Base-by-base conservation (phyloP, 2,329 filamentous ascomycete genomes). In the Chaetothyriales sp. region DNA sequence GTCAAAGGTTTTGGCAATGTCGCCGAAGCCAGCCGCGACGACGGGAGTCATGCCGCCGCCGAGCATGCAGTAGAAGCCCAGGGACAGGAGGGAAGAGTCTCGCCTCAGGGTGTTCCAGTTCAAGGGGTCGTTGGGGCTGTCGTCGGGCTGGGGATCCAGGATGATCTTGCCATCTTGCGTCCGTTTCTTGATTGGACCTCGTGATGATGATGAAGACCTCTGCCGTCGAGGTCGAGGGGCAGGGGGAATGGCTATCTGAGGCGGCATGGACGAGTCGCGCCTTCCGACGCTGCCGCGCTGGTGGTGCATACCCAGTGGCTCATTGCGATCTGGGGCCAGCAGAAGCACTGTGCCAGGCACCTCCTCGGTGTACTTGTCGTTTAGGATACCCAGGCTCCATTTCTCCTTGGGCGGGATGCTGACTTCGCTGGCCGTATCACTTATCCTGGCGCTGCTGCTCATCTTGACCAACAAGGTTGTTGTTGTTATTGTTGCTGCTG, bases 31-130 rank as follows among this genome's bases (percentile, higher is more conserved):
- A 8, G 92, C 90, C 0, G 90, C 89, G 18, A 96, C 74, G 26
- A 95, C 73, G 0, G 92, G 85, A 0, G 89, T 95, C 72, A 94
- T 93, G 44, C 90, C 90, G 43, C 90, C 90, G 50, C 90, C 90
- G 18, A 95, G 68, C 80, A 95, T 84, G 66, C 88, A 95, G 67
- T 94, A 95, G 61, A 95, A 83, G 1, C 90, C 90, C 3, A 96
- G 72, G 0, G 84, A 90, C 0, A 94, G 60, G 55, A 96, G 68
- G 0, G 90, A 86, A 20, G 75, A 66, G 65, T 96, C 87, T 65
- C 90, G 76, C 43, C 86, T 78, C 81, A 86, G 86, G 5, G 75
- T 70, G 0, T 85, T 81, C 90, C 90, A 96, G 64, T 96, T 96
- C 51, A 96, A 70, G 1, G 90, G 90, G 61, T 96, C 90, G 57